phyloP scores from a whole-genome alignment of 768 basidiomycete genomes.

The Tulasnella sp. region DNA sequence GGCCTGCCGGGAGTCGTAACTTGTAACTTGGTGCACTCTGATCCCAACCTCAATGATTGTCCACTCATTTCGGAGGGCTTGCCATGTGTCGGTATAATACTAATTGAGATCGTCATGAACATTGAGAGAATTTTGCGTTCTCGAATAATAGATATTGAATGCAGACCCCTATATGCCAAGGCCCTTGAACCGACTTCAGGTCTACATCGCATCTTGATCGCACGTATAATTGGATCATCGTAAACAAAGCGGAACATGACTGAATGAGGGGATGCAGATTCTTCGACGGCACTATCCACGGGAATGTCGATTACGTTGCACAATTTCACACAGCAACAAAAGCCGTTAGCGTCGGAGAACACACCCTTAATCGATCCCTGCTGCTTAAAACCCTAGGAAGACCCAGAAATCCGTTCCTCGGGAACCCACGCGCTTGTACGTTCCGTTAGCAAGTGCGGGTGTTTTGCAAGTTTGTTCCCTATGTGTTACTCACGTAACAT shows the following conservation, averaged over 20 bases:
- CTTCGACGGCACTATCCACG: not conserved
- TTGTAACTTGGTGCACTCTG: too few relatives aligned
- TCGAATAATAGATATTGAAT: not conserved
- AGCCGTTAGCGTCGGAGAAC: not conserved
- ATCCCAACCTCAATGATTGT: too few relatives aligned
- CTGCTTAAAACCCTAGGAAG: not conserved
- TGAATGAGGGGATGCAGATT: not conserved
- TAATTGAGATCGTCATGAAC: not conserved
- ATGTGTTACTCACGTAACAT: not conserved
- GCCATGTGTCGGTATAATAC: not conserved
- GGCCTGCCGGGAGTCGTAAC: not conserved
- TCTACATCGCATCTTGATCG: not conserved
- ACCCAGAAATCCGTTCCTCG: not conserved
- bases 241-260: not conserved
- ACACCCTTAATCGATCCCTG: not conserved
- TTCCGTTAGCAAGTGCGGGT: too few relatives aligned
- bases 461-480: not conserved
- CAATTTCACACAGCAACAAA: not conserved
- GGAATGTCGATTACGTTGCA: not conserved
- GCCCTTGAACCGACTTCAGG: not conserved
- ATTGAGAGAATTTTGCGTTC: not conserved
- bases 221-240: not conserved
- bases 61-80: too few relatives aligned
- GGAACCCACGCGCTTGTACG: not conserved
- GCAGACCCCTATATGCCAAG: not conserved